Percentiles rank a stretch among this genome's conserved stretches.
These are phyloP conservation scores for Microbotryum scabiosae DNA, from an alignment of 1,284 basidiomycete genomes.

Conservation along the genomic window DNA sequence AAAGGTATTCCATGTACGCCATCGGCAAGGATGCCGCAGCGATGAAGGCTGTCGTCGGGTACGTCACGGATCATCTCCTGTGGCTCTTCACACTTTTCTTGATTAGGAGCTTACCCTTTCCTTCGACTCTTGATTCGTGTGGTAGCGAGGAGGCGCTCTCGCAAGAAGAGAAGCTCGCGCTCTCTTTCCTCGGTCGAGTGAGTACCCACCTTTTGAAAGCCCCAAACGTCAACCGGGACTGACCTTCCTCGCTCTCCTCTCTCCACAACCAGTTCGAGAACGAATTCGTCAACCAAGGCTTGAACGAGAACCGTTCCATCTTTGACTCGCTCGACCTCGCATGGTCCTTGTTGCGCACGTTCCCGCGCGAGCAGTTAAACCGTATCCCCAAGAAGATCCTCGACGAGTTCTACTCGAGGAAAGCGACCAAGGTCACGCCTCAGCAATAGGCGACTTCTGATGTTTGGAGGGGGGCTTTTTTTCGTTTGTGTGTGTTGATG, in stretches of 20 bases:
- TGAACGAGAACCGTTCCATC: constrained; percentile 92
- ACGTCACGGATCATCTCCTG: too few relatives aligned
- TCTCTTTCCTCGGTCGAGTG: constrained; percentile 79
- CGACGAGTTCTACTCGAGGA: constrained; percentile 73
- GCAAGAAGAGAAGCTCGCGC: constrained; percentile 81
- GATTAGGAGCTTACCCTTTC: too few relatives aligned
- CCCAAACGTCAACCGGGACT: background rate
- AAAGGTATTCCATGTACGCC: constrained; percentile 88
- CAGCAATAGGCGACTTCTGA: background rate
- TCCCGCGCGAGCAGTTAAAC: constrained; percentile 65
- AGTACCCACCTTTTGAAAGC: too few relatives aligned
- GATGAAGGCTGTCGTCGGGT: constrained; percentile 98
- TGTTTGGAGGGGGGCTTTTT: too few relatives aligned
- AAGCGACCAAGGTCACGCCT: constrained; percentile 42
- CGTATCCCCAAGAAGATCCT: constrained; percentile 53
- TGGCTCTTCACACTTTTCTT: too few relatives aligned
- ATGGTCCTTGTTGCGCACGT: constrained; percentile 93
- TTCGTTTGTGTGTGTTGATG: too few relatives aligned
- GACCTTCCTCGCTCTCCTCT: background rate
- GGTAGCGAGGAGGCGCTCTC: constrained; percentile 78
- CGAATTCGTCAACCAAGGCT: constrained; percentile 88
- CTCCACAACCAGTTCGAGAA: constrained; percentile 58
- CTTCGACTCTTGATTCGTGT: too few relatives aligned
- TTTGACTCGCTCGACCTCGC: constrained; percentile 97
- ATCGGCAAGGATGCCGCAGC: constrained; percentile 94